Base-by-base conservation (phyloP, 257 asterid genomes). In the Solanum sejunctum region DNA sequence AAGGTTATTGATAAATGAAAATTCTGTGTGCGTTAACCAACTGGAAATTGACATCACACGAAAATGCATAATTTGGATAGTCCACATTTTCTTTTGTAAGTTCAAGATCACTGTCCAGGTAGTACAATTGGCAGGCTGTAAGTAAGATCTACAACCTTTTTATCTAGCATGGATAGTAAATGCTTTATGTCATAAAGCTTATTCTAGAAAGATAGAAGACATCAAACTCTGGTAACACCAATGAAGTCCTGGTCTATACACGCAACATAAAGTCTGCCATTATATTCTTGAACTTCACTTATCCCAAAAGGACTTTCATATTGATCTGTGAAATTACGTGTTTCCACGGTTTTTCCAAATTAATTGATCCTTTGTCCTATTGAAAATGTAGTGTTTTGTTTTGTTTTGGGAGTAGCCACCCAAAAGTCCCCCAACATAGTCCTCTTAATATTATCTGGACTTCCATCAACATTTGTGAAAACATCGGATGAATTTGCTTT, bases 371-470 rank as follows among this genome's bases (percentile, higher is more conserved):
- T 91, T n/a, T 82, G 85, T 28, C 88, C 93, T 18, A 87, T 7
- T 2, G 80, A 71, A 71, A 71, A 71, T 43, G 32, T 41, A 5
- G 93, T 87, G 51, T 84, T 78, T 43, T 87, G 21, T 63, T 89
- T 87, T 26, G 81, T 86, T 20, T 87, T 84, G 39, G 86, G 67
- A 4, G 90, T 90, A 1, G 93, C 75, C 47, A 91, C 92, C 93
- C 93, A 91, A 77, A 90, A 92, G 54, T 91, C 92, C 69, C 93
- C 93, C 12, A 83, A 8, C 56, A 43, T 60, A 0, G 90, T 91
- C 73, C 92, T 91, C 82, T 83, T 88, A 5, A 92, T 92, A 78
- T 90, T 90, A 57, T 87, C 92, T 5, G 93, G 93, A 45, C 56
- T 80, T 47, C 93, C 93, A 8, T 85, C 86, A 9, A 92, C 87